Evolutionary conservation across 139 green algal genomes (phyloP).

Genomic region (Closterium sp.): DNA sequence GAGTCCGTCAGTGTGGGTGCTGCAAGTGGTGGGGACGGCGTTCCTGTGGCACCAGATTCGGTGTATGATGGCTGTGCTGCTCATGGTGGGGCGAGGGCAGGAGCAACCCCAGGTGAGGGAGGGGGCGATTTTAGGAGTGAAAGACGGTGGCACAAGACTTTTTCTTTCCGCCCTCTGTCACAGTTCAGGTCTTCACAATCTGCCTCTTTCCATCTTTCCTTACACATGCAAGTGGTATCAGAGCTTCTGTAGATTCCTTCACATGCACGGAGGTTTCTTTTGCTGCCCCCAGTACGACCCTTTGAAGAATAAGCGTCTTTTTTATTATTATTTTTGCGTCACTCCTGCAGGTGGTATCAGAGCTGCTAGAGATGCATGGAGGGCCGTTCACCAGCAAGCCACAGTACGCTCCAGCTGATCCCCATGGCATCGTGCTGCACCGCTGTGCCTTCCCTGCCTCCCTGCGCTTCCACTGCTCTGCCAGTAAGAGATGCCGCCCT

Average conservation of each 20-base stretch:
- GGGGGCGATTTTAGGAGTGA: too few relatives aligned
- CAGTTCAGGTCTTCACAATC: background rate
- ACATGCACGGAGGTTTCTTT: too few relatives aligned
- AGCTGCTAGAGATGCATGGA: too few relatives aligned
- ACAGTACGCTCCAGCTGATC: background rate
- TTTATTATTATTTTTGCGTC: too few relatives aligned
- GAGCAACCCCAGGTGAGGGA: conserved; percentile 69
- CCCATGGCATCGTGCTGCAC: background rate
- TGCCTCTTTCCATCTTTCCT: background rate
- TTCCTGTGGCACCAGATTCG: conserved; percentile 73
- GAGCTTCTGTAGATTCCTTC: too few relatives aligned
- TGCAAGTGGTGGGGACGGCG: conserved; percentile 31
- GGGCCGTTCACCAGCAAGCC: background rate
- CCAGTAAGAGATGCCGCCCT: background rate
- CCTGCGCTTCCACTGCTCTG: background rate
- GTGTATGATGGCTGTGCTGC: conserved; percentile 88
- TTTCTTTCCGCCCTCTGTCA: background rate
- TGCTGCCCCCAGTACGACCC: too few relatives aligned
- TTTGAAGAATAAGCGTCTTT: too few relatives aligned
- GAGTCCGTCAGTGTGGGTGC: background rate
- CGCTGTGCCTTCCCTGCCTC: background rate
- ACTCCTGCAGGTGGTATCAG: background rate
- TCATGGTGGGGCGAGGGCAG: conserved; percentile 79
- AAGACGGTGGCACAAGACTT: too few relatives aligned
- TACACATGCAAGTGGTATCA: background rate